phyloP scores from a whole-genome alignment of 2,329 filamentous ascomycete species.

The Diplodia sapinea region DNA sequence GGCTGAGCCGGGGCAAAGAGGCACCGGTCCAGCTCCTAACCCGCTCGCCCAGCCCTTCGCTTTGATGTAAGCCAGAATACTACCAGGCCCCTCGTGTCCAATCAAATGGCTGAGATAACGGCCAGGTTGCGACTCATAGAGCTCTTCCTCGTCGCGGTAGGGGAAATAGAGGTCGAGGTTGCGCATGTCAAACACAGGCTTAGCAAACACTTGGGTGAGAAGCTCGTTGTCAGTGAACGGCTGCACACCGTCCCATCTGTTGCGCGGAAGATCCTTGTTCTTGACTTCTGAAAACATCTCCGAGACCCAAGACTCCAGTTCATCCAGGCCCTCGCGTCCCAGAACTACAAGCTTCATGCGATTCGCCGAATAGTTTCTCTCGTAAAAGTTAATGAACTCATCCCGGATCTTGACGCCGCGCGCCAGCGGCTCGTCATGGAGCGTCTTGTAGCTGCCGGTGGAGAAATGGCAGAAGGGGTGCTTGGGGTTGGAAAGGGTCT shows the following conservation, averaged over 20 bases:
- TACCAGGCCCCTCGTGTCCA: slow-evolving; percentile 90
- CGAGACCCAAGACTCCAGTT: slow-evolving; percentile 80
- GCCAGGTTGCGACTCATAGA: slow-evolving; percentile 81
- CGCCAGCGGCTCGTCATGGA: slow-evolving; percentile 81
- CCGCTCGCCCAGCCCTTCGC: slow-evolving; percentile 88
- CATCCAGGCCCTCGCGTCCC: slow-evolving; percentile 79
- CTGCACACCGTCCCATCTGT: slow-evolving; percentile 69
- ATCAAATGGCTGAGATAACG: slow-evolving; percentile 88
- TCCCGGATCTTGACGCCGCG: slow-evolving; percentile 83
- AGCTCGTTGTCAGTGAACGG: slow-evolving; percentile 67
- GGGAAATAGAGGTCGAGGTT: slow-evolving; percentile 82
- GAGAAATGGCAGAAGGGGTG: slow-evolving; percentile 93
- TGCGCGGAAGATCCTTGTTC: slow-evolving; percentile 77
- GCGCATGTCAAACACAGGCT: slow-evolving; percentile 87
- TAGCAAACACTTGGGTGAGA: slow-evolving; percentile 78
- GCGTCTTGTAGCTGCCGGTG: slow-evolving; percentile 83
- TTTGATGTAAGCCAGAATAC: slow-evolving; percentile 88
- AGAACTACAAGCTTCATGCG: slow-evolving; percentile 90
- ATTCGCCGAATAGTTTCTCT: slow-evolving; percentile 89
- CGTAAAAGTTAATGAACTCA: slow-evolving; percentile 92
- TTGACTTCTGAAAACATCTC: slow-evolving; percentile 81
- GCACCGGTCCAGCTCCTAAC: slow-evolving; percentile 76
- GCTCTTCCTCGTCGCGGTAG: slow-evolving; percentile 80
- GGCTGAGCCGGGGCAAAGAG: slow-evolving; percentile 78
- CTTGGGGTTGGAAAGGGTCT: slow-evolving; percentile 82